Base-by-base conservation (phyloP, 2,329 filamentous ascomycete species). In the Venturia nashicola region DNA sequence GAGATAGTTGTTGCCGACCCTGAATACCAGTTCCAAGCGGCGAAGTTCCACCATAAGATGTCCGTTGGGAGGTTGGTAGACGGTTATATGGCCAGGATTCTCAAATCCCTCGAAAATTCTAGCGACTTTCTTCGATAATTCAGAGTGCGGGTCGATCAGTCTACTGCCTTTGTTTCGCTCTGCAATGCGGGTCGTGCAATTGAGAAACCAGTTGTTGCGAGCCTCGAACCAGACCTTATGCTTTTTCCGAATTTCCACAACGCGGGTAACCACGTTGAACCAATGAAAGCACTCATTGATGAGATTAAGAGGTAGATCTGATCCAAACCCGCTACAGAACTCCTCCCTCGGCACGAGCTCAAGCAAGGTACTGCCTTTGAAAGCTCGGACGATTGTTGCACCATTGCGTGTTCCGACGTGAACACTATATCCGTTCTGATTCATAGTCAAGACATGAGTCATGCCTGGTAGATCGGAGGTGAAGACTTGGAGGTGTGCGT, bases 231-330 rank as follows among this genome's bases (percentile, higher is more conserved):
- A 83, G 0, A 73, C 72, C n/a, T 70, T 65, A 0, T 78, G 72
- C 0, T 71, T 70, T 7, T 76, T 77, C 9, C 84, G 76, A 27
- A 86, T 79, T 55, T 88, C 81, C 0, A 89, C 60, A 1, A 72
- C 61, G 2, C 75, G 73, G 0, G 72, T 73, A 1, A 65, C 59
- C 0, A 85, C 12, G 54, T 87, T 75, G 3, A 87, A 72, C 84
- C 85, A 88, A 66, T 89, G 85, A 0, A 81, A 74, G 61, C 82
- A 86, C 6, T 78, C 72, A 0, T 80, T 70, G 0, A 85, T 66
- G 0, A 89, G 72, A 0, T 75, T 69, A 0, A 67, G 67, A 0
- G 86, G 86, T 0, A 87, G 71, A 66, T 86, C 83, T 73, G 77
- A 2, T 32, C 20, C 51, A 20, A 6, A 9, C 3, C 27, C 59